Percentiles rank a stretch among this genome's conserved stretches.
Evolutionary conservation across 306 rosid species (phyloP).

Genomic region (Vigna nakashimae): DNA sequence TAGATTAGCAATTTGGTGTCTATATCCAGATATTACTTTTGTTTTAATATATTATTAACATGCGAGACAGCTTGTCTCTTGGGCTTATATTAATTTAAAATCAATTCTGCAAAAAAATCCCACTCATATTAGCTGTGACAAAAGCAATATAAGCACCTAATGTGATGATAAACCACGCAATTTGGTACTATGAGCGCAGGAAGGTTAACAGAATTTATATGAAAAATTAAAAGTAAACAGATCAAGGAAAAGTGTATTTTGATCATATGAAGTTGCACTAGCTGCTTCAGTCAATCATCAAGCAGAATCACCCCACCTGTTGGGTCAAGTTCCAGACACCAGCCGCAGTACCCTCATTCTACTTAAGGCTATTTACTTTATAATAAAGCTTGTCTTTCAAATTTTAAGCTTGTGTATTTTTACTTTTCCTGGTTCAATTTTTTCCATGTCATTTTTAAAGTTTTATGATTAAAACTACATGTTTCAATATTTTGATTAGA

Average conservation of each 20-base stretch:
- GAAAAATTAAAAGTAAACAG: background rate
- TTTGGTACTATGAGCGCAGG: too few species aligned
- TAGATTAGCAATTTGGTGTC: too few species aligned
- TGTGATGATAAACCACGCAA: too few species aligned
- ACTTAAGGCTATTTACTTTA: background rate
- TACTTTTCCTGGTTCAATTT: background rate
- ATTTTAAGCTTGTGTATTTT: background rate
- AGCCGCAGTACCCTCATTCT: background rate
- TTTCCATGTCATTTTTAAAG: background rate
- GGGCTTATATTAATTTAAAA: too few species aligned
- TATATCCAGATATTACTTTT: too few species aligned
- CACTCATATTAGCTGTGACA: too few species aligned
- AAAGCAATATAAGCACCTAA: too few species aligned
- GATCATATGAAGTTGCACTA: background rate
- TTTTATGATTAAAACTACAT: background rate
- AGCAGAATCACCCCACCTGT: background rate
- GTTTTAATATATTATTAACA: too few species aligned
- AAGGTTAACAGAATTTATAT: too few species aligned
- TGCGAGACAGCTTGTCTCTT: too few species aligned
- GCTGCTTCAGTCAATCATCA: background rate
- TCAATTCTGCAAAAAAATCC: too few species aligned
- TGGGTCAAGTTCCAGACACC: slow-evolving; percentile 6
- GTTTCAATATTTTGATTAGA: background rate
- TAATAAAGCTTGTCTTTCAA: background rate
- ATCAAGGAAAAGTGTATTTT: background rate